Evolutionary conservation across 805 yeast genomes (phyloP), one percentile per base, ranked within the genome.

Genomic region (Kockiozyma suomiensis): DNA sequence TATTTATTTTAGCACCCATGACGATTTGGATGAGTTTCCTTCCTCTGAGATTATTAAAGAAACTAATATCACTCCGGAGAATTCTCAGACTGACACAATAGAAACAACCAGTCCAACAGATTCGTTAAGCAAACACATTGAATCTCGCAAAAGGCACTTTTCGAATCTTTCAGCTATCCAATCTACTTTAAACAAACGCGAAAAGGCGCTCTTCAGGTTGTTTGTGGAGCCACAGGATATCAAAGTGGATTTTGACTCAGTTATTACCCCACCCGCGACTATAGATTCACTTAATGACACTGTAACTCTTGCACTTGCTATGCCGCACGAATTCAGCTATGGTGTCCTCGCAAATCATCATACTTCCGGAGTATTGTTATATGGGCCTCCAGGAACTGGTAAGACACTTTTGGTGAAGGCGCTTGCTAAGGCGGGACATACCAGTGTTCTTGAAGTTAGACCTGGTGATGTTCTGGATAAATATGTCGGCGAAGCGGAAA

Each of bases 381-480:
- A 93, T 72, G 99, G 99, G 4, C 99, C 99, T 4, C 99, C 99
- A 25, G 98, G 99, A 70, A 94, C 99, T 0, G 98, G 99, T 72
- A 93, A 93, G 74, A 93, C 99, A 0, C 78, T 93, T 63, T 81
- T 93, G 70, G 99, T 98, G 21, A 92, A 93, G 73, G 98, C 98
- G 0, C 97, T 91, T 46, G 98, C 99, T 4, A 97, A 97, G 49
- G 93, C 97, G 4, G 90, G 94, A 70, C 97, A 98, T 58, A 97
- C 98, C 38, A 92, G 94, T 75, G 92, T 93, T 76, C 91, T 93
- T 64, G 93, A 93, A 70, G 88, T 96, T 21, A 97, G 98, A n/a
- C 97, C 98, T 0, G 87, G 96, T 12, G 98, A 96, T 51, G 93
- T 93, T 72, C 97, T 93, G 50, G 98, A 94, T 76, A 93, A 93